Evolutionary conservation across 169 alveolate species (phyloP), one percentile per base, ranked within the genome.

Genomic region (Cryptosporidium baileyi): DNA sequence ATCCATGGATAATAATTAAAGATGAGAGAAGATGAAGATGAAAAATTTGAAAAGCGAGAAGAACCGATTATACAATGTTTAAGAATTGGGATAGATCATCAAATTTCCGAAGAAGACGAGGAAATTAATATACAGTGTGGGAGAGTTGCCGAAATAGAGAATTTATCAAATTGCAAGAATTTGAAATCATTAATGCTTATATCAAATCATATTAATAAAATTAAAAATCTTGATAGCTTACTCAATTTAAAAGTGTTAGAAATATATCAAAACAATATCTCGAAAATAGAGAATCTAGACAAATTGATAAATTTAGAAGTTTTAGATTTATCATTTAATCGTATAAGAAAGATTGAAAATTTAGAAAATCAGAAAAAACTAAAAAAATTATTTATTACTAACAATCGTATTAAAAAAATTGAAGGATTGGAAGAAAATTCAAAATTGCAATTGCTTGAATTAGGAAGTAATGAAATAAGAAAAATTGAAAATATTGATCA

Each of bases 401-500:
- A 90, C 65, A 93, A 93, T 63, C 82, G 79, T 54, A 92, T 93
- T 8, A 82, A 80, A 74, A 65, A 61, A 13, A 93, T 93, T 32
- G 92, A 91, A 44, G 91, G 91, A 32, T 41, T 92, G 32, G 93
- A 89, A 34, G 88, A 80, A 24, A 88, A 91, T 38, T 80, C 59
- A 61, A 74, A 92, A 19, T 88, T 95, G 88, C 81, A 74, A 85
- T 88, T 92, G 17, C 88, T 95, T 47, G 97, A 94, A 62, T 91
- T 95, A 41, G 96, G 96, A 30, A 92, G 95, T 43, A 95, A 95
- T 89, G 89, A 80, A 80, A 91, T 95, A 26, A 80, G 93, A 40
- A 89, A 67, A 43, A 93, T 93, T 67, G 97, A 91, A 61, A 93
- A 92, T 51, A 57, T 95, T 43, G 89, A 67, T 47, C 67, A 61